Conservation (phyloP, 2,329 filamentous ascomycete species). For the Calonectria pseudoturangicola region DNA sequence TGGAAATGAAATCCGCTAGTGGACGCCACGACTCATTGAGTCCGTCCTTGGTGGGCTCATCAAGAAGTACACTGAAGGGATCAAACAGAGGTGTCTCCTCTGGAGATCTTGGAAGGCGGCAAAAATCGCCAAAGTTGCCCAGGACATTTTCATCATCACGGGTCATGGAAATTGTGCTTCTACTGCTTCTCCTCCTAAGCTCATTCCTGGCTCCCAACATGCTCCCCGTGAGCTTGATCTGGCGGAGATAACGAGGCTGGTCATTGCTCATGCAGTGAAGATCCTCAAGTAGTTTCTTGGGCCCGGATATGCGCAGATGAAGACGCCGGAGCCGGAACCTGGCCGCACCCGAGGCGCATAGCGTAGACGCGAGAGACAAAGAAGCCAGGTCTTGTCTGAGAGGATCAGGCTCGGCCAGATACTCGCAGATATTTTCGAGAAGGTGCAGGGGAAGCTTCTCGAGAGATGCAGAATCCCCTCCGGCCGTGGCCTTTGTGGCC, state of each 20-base stretch:
- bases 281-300: neutral
- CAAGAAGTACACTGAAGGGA: neutral
- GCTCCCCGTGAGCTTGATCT: constrained; percentile 1
- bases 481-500: neutral
- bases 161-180: neutral
- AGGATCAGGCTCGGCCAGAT: constrained; percentile 3
- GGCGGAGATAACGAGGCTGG: neutral
- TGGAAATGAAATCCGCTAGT: constrained; percentile 13
- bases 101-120: neutral
- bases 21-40: constrained; percentile 27
- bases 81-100: too few relatives aligned
- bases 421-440: neutral
- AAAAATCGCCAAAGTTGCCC: neutral
- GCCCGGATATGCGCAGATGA: constrained; percentile 11
- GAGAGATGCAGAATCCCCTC: neutral
- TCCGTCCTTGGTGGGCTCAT: neutral
- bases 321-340: constrained; percentile 8
- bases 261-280: neutral
- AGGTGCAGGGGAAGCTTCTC: constrained; percentile 5
- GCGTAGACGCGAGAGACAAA: constrained; percentile 4
- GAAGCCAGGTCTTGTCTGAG: neutral
- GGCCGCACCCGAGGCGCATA: neutral
- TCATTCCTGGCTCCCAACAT: neutral
- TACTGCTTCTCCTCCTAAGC: neutral
- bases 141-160: neutral